Evolutionary conservation across 345 rosid species (phyloP).

Genomic region (Cochlearia excelsa): DNA sequence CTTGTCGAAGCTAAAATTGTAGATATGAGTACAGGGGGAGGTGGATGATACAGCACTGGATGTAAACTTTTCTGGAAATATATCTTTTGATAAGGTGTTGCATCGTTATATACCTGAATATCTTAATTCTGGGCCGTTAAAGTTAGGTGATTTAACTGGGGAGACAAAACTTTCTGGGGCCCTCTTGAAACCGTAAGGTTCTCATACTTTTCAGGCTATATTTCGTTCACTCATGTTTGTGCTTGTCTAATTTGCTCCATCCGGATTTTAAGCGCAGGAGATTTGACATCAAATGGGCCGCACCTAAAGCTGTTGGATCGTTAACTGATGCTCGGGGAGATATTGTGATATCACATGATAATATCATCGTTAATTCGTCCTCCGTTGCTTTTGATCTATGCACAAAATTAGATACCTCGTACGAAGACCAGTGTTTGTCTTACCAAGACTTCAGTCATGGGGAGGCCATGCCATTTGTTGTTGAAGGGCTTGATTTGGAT

Average conservation of each 20-base stretch:
- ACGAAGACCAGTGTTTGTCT: conserved; percentile 57
- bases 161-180: conserved; percentile 95
- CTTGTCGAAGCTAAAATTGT: conserved; percentile 28
- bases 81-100: conserved; percentile 73
- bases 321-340: conserved; percentile 96
- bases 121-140: conserved; percentile 59
- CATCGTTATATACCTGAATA: conserved; percentile 69
- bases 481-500: conserved; percentile 93
- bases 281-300: conserved; percentile 93
- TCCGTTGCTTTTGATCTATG: conserved; percentile 82
- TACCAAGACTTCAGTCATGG: conserved; percentile 41
- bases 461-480: conserved; percentile 53
- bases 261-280: conserved; percentile 56
- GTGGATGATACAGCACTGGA: conserved; percentile 88
- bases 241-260: conserved; percentile 19
- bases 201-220: conserved; percentile 30
- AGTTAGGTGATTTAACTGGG: conserved; percentile 87
- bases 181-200: conserved; percentile 82
- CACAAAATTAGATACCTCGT: conserved; percentile 73
- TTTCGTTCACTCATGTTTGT: conserved; percentile 14
- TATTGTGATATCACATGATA: conserved; percentile 85
- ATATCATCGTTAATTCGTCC: conserved; percentile 71
- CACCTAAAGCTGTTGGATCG: conserved; percentile 98
- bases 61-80: conserved; percentile 85
- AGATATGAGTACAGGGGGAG: conserved; percentile 62